Evolutionary conservation across 1,284 basidiomycete species (phyloP), one percentile per base, ranked within the genome.

Genomic region (Melampsora occidentalis): DNA sequence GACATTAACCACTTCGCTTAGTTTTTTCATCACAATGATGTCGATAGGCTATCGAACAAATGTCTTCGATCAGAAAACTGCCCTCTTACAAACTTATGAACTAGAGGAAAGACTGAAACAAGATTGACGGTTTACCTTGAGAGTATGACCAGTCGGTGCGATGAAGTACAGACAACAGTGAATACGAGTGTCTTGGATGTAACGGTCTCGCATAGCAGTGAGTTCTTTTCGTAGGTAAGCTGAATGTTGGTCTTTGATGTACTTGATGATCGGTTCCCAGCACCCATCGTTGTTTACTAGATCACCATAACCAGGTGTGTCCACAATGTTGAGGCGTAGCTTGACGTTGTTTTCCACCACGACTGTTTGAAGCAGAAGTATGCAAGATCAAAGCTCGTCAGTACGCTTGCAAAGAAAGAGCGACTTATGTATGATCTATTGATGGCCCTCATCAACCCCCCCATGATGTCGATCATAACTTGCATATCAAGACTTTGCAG

Each of bases 101-200:
- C 28, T n/a, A 14, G 35, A 33, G 48, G 48, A n/a, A 18, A 46
- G 18, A 35, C 10, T n/a, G 18, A 5, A 5, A 22, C 31, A 10
- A 61, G 57, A 10, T 18, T 39, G 16, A 59, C 79, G 82, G 72
- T 62, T 83, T 33, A 94, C 89, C 78, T 92, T 91, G 77, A 96
- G 88, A 3, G 91, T 90, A 84, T 97, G 95, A 25, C 95, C 94
- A 18, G 94, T 95, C 25, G 94, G 95, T 85, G 92, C 95, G 87
- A 99, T 96, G 86, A 99, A 98, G 89, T 95, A 99, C 77, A 99
- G 85, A 83, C 92, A 94, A 87, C 94, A 97, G 87, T 99, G 96
- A 79, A 99, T 97, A 78, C 97, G 91, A 25, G 96, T 97, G 85
- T 99, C 97, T 83, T 93, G 91, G 81, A 99, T 99, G 86, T 95